These are phyloP conservation scores for Calocera cornea DNA, from an alignment of 768 basidiomycete species.

Conservation along the genomic window DNA sequence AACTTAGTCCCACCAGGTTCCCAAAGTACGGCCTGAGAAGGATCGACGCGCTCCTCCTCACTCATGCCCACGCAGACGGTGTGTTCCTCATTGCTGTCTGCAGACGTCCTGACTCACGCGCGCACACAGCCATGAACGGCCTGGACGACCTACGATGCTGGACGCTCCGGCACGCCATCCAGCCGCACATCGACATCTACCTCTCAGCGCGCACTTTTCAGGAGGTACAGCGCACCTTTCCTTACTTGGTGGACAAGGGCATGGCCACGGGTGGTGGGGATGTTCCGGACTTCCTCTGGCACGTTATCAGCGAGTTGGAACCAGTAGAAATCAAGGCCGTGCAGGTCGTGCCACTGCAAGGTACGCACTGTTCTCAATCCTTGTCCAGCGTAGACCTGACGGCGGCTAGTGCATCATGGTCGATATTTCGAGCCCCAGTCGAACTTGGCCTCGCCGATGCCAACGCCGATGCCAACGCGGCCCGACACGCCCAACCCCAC, in stretches of 20 bases:
- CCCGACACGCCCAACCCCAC: conserved; percentile 31
- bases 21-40: conserved; percentile 60
- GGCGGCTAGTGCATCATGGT: conserved; percentile 53
- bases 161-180: conserved; percentile 54
- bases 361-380: background rate
- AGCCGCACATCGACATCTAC: conserved; percentile 63
- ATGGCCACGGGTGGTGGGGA: conserved; percentile 71
- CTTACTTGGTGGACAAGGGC: conserved; percentile 65
- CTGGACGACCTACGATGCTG: conserved; percentile 79
- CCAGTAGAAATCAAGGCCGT: conserved; percentile 54
- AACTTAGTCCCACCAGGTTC: conserved; percentile 26
- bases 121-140: conserved; percentile 68
- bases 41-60: conserved; percentile 66
- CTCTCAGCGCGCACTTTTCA: conserved; percentile 48
- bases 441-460: conserved; percentile 32
- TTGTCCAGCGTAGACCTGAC: background rate
- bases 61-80: conserved; percentile 81
- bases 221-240: conserved; percentile 59
- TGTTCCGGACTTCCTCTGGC: conserved; percentile 72
- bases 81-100: conserved; percentile 8
- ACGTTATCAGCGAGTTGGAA: conserved; percentile 55
- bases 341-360: conserved; percentile 36
- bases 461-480: conserved; percentile 27
- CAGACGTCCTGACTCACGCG: background rate
- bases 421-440: conserved; percentile 21